Base-by-base conservation (phyloP, 495 filamentous ascomycete genomes). In the Diplogelasinospora grovesii region DNA sequence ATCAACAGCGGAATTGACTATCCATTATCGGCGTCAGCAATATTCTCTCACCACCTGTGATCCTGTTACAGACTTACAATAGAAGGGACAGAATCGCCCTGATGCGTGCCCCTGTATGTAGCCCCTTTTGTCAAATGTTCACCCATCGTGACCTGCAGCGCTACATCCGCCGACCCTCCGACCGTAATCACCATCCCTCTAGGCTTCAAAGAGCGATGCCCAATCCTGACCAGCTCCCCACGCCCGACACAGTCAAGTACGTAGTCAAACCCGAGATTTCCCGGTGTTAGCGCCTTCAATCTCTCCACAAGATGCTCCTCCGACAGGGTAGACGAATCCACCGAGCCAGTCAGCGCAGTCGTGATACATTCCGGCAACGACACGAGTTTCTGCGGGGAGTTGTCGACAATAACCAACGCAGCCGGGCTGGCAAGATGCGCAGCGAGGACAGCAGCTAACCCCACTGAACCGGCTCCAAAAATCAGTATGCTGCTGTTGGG, bases 391-490 rank as follows among this genome's bases (percentile, higher is more conserved):
- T 9, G 33, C 6, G 19, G 15, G 25, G 32, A 38, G 28, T 43
- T 39, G 25, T 48, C 45, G 33, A 48, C 45, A 15, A 48, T 22
- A 10, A 43, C 45, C 39, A 48, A 20, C 33, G 8, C 18, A 27
- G 25, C 19, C 21, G 45, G 45, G 13, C 21, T 23, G 14, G 39
- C 34, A 32, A 48, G 16, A 14, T n/a, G 20, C 5, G 45, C 45
- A 3, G 45, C 45, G 19, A 48, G 16, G 28, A 19, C 26, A 21
- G 45, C 45, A 8, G 45, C 33, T 22, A 48, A 20, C 26, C 45
- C 45, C 5, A 48, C 45, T 15, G 39, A 36, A 20, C 45, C 45
- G 1, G 45, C 45, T 1, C 45, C 45, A 31, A 48, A 48, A 21
- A 48, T 38, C 13, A 25, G 28, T 8, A 48, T 39, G 10, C 26